Evolutionary conservation across 177 flowering plant species (phyloP).

Genomic region (Vitis hybrid): DNA sequence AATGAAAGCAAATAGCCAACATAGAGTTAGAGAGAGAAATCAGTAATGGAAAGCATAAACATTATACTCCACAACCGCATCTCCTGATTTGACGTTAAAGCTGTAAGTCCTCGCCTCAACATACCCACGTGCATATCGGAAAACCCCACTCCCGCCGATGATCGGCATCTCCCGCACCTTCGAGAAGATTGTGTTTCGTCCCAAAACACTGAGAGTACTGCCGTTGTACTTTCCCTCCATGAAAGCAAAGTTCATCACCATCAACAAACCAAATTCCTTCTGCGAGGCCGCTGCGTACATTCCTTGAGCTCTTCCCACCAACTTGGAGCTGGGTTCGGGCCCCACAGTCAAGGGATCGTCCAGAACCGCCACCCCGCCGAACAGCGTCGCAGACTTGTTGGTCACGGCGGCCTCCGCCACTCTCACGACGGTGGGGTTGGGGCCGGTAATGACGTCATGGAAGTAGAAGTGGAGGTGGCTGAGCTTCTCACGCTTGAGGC

Average conservation of each 20-base stretch:
- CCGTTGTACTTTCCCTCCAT: conserved; percentile 44
- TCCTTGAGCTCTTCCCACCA: conserved; percentile 43
- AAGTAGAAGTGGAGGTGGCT: conserved; percentile 42
- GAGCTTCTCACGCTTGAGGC: conserved; percentile 28
- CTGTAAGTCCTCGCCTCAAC: conserved; percentile 29
- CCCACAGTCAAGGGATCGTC: conserved; percentile 34
- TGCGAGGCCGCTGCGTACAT: conserved; percentile 27
- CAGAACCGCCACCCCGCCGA: conserved; percentile 27
- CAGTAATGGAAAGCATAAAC: conserved; percentile 37
- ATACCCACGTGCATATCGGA: conserved; percentile 49
- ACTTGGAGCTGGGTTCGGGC: conserved; percentile 27
- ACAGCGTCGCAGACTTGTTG: conserved; percentile 12
- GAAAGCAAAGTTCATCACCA: conserved; percentile 33
- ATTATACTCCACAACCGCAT: conserved; percentile 36
- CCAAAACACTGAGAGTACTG: conserved; percentile 35
- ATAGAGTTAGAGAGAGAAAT: not conserved
- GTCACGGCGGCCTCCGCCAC: conserved; percentile 26
- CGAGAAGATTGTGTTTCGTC: conserved; percentile 26
- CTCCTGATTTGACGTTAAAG: conserved; percentile 16
- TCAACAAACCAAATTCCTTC: conserved; percentile 16
- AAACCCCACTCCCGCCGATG: conserved; percentile 44
- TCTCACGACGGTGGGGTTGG: conserved; percentile 27
- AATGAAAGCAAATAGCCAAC: not conserved
- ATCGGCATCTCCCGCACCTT: conserved; percentile 43
- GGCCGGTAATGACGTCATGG: conserved; percentile 38